A percentile compares a stretch with the other conserved stretches of the same genome.
Conservation (phyloP, 176 grass and related monocot genomes). For the Carex pumila region DNA sequence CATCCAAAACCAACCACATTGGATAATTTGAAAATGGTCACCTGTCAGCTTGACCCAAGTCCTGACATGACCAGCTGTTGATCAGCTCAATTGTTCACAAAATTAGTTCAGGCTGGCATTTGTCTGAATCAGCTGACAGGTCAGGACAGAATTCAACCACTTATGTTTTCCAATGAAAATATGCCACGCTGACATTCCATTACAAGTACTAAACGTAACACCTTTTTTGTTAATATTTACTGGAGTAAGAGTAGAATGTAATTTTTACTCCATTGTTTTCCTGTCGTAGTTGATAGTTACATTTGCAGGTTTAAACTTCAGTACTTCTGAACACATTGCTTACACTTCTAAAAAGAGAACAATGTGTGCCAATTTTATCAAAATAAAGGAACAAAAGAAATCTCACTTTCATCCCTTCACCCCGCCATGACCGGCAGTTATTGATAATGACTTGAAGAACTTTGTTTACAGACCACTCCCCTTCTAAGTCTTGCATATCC, state of each 20-base stretch:
- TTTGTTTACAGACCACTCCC: constrained; percentile 93
- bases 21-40: not conserved
- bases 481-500: constrained; percentile 85
- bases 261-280: not conserved
- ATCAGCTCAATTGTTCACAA: not conserved
- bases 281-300: not conserved
- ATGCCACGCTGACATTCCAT: not conserved
- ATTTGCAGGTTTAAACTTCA: not conserved
- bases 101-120: not conserved
- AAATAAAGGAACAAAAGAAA: not conserved
- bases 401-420: constrained; percentile 95
- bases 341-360: not conserved
- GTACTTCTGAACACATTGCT: not conserved
- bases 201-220: not conserved
- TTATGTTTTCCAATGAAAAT: not conserved
- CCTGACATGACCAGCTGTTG: not conserved
- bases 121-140: not conserved
- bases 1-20: not conserved
- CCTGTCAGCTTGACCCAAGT: not conserved
- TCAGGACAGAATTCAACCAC: not conserved
- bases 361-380: not conserved
- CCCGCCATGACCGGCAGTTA: constrained; percentile 86
- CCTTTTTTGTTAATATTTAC: not conserved
- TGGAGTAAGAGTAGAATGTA: not conserved
- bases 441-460: constrained; percentile 92